Percentiles rank a stretch among this genome's conserved stretches.
Evolutionary conservation across 768 basidiomycete genomes (phyloP).

Genomic region (Hericium alpestre): DNA sequence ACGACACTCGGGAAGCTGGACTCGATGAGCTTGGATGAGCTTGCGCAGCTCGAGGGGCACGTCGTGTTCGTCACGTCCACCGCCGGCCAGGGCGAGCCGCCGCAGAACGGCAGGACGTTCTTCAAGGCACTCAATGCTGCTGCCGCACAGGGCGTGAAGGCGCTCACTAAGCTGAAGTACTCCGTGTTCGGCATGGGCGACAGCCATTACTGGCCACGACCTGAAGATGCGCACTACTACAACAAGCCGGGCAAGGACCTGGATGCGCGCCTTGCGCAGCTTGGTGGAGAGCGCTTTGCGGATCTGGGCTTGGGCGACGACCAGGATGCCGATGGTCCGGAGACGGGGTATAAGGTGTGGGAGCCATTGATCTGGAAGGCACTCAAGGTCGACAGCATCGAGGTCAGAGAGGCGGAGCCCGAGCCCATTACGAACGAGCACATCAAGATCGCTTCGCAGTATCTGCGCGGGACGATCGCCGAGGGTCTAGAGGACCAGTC

Average conservation of each 20-base stretch:
- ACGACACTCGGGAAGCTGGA: conserved; percentile 72
- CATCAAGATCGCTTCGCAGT: conserved; percentile 93
- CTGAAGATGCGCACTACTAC: conserved; percentile 96
- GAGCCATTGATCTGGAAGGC: conserved; percentile 90
- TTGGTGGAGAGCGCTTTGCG: conserved; percentile 70
- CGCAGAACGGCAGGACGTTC: conserved; percentile 88
- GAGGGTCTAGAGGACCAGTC: conserved; percentile 81
- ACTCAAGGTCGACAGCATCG: conserved; percentile 80
- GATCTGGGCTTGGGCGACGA: conserved; percentile 86
- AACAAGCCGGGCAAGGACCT: conserved; percentile 94
- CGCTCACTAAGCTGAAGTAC: conserved; percentile 57
- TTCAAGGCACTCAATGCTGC: conserved; percentile 77
- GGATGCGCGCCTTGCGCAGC: conserved; percentile 62
- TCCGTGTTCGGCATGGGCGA: conserved; percentile 94
- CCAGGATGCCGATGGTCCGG: conserved; percentile 91
- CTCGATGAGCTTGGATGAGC: conserved; percentile 62
- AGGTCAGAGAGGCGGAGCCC: conserved; percentile 86
- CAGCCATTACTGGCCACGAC: conserved; percentile 97
- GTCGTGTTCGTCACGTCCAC: conserved; percentile 85
- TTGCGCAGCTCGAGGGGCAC: conserved; percentile 44
- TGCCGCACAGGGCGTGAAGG: conserved; percentile 42
- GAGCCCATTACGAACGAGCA: conserved; percentile 98
- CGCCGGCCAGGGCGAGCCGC: conserved; percentile 95
- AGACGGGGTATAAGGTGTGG: conserved; percentile 97
- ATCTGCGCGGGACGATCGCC: conserved; percentile 87